These are phyloP conservation scores for Bryopsis sp. DNA, from an alignment of 139 green algal genomes.

Conservation along the genomic window DNA sequence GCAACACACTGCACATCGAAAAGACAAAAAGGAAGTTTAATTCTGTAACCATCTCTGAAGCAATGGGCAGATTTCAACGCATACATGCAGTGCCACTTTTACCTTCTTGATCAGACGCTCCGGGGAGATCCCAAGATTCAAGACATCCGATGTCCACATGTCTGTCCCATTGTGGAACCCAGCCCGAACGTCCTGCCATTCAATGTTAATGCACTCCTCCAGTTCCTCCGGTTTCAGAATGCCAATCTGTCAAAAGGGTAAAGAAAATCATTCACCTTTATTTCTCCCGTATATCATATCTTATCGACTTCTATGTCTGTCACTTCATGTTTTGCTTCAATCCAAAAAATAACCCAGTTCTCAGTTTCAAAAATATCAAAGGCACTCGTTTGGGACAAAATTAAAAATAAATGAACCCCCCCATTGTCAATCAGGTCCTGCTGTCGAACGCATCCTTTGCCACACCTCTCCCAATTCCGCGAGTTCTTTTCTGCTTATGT, in stretches of 20 bases:
- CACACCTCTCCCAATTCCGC: constrained; percentile 42
- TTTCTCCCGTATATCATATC: no score
- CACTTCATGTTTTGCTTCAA: no score
- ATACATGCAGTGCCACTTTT: constrained; percentile 1
- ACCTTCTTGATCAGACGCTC: constrained; percentile 34
- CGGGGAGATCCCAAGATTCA: constrained; percentile 86
- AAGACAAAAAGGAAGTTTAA: no score
- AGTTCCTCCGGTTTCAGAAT: constrained; percentile 63
- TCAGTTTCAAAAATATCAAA: no score
- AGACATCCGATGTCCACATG: constrained; percentile 75
- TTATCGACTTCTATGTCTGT: no score
- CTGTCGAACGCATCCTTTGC: neutral
- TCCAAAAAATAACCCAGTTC: no score
- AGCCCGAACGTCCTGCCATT: constrained; percentile 22
- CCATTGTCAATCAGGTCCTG: constrained; percentile 25
- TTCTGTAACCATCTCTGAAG: no score
- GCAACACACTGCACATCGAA: constrained; percentile 29
- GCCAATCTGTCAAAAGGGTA: no score
- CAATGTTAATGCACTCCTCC: constrained; percentile 50
- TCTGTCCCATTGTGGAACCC: constrained; percentile 36
- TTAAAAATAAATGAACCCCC: no score
- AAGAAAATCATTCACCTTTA: no score
- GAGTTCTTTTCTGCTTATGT: constrained; percentile 74
- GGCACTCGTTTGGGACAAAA: no score
- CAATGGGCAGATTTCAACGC: no score